Conservation (phyloP, 805 yeast genomes). For the Cyberlindnera euphorbiae region DNA sequence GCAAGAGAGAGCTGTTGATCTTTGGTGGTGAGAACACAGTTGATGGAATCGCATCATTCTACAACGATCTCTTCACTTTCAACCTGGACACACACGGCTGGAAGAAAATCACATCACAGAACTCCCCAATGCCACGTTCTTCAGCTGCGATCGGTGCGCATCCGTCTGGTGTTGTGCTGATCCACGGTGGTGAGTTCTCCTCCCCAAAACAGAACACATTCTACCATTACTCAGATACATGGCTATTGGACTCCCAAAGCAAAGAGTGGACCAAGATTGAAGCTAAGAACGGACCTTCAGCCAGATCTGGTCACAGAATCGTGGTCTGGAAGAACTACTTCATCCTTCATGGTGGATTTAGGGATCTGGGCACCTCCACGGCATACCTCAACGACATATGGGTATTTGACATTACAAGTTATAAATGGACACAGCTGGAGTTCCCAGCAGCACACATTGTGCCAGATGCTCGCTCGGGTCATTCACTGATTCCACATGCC, state of each 20-base stretch:
- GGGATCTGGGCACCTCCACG: conserved; percentile 82
- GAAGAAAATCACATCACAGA: conserved; percentile 75
- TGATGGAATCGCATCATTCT: conserved; percentile 54
- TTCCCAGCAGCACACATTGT: conserved; percentile 74
- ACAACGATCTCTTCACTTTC: conserved; percentile 75
- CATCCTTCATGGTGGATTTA: conserved; percentile 84
- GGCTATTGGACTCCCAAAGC: conserved; percentile 80
- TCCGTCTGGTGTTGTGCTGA: conserved; percentile 77
- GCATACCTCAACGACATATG: conserved; percentile 83
- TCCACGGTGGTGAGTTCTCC: conserved; percentile 97
- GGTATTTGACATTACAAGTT: conserved; percentile 85
- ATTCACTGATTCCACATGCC: conserved; percentile 69
- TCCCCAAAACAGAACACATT: conserved; percentile 94
- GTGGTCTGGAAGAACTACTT: conserved; percentile 89
- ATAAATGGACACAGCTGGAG: conserved; percentile 88
- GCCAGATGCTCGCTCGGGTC: conserved; percentile 94
- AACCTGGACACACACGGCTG: conserved; percentile 74
- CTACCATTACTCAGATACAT: conserved; percentile 94
- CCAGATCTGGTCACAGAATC: conserved; percentile 91
- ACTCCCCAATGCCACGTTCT: conserved; percentile 87
- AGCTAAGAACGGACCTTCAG: conserved; percentile 65
- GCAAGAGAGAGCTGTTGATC: conserved; percentile 69
- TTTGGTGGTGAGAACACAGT: conserved; percentile 85
- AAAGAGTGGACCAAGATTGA: conserved; percentile 93
- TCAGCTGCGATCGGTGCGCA: conserved; percentile 93